These are phyloP conservation scores for Saussurea involucrata DNA, from an alignment of 129 eudicot genomes.

Conservation along the genomic window DNA sequence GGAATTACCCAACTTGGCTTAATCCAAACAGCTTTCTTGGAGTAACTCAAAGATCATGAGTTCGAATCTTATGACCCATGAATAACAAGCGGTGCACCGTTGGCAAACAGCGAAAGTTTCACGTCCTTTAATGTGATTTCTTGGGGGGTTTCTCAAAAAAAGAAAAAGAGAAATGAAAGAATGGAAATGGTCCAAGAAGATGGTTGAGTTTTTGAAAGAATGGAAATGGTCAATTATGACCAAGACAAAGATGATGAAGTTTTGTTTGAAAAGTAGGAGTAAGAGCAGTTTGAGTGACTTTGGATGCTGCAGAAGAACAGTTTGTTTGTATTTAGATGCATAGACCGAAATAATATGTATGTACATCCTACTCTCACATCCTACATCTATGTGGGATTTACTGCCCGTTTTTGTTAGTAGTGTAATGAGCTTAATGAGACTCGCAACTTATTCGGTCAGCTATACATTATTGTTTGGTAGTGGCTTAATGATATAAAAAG, in stretches of 20 bases:
- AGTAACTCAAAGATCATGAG: background rate
- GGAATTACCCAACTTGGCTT: background rate
- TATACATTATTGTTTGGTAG: too few relatives aligned
- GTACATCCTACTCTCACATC: background rate
- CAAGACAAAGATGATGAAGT: slow-evolving; percentile 4
- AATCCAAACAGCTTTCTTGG: background rate
- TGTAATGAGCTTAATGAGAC: too few relatives aligned
- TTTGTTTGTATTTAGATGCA: background rate
- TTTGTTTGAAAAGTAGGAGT: slow-evolving; percentile 26
- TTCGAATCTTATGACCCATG: background rate
- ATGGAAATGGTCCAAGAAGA: background rate
- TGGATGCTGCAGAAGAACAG: slow-evolving; percentile 15
- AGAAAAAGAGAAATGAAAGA: background rate
- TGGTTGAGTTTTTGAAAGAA: background rate
- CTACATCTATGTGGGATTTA: background rate
- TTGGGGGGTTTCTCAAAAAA: background rate
- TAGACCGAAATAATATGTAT: background rate
- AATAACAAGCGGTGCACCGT: background rate
- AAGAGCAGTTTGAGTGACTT: slow-evolving; percentile 11
- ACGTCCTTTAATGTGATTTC: background rate
- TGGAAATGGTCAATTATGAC: slow-evolving; percentile 10
- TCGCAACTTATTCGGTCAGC: too few relatives aligned
- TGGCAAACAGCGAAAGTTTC: background rate
- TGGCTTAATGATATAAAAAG: too few relatives aligned
- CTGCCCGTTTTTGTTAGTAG: too few relatives aligned